Evolutionary conservation across 225 moss, liverwort and hornwort genomes (phyloP).

Genomic region (Physcomitrellopsis africana): DNA sequence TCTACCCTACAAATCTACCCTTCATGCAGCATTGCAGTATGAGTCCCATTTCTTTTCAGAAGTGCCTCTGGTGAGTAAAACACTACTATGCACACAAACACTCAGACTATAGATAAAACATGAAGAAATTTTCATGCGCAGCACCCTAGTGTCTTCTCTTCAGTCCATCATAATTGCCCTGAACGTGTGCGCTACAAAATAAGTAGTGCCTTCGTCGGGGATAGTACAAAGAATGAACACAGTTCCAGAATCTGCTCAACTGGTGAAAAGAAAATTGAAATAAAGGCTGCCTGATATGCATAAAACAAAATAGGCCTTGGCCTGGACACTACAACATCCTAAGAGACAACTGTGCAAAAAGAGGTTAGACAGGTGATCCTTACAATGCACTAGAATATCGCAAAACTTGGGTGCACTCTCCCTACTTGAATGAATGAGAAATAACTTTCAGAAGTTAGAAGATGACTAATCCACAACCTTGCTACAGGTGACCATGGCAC

Average conservation of each 20-base stretch:
- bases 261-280: slow-evolving; percentile 24
- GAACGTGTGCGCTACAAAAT: slow-evolving; percentile 16
- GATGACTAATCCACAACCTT: slow-evolving; percentile 31
- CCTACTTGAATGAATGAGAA: slow-evolving; percentile 20
- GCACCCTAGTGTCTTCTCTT: neutral
- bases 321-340: slow-evolving; percentile 21
- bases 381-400: slow-evolving; percentile 29
- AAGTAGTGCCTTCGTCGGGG: slow-evolving; percentile 27
- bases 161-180: slow-evolving; percentile 13
- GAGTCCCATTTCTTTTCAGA: neutral
- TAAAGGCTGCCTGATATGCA: slow-evolving; percentile 31
- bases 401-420: slow-evolving; percentile 24
- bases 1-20: too few species aligned
- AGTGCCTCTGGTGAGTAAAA: neutral
- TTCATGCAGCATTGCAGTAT: neutral
- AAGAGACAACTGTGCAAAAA: slow-evolving; percentile 25
- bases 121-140: neutral
- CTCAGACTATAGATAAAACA: slow-evolving; percentile 3
- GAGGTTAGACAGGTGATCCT: slow-evolving; percentile 9
- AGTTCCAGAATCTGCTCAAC: slow-evolving; percentile 36
- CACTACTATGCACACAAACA: slow-evolving; percentile 12
- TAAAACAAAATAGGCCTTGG: slow-evolving; percentile 32
- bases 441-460: slow-evolving; percentile 19
- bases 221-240: slow-evolving; percentile 24
- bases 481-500: slow-evolving; percentile 18